Percentiles rank a stretch among this genome's conserved stretches.
Evolutionary conservation across 108 stramenopile species (phyloP).

Genomic region (Discostella pseudostelligera): DNA sequence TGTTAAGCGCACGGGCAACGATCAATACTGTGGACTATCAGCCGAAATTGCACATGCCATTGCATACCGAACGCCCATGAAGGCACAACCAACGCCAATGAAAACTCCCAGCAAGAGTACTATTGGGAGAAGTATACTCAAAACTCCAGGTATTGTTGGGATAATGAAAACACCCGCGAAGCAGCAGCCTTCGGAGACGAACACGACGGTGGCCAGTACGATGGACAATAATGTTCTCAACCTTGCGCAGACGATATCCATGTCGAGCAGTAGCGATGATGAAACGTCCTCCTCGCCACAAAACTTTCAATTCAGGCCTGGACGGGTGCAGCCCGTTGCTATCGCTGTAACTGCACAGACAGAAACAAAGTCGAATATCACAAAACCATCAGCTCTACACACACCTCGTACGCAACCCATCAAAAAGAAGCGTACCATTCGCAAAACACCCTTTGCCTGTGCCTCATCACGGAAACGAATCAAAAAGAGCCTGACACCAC

Average conservation of each 20-base stretch:
- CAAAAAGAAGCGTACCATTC: conserved; percentile 5
- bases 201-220: too few species aligned
- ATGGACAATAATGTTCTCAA: not conserved
- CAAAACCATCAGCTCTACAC: too few species aligned
- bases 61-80: conserved; percentile 9
- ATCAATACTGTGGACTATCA: conserved; percentile 35
- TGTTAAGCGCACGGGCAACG: conserved; percentile 6
- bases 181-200: too few species aligned
- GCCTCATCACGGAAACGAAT: conserved; percentile 22
- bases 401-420: conserved; percentile 20
- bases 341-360: too few species aligned
- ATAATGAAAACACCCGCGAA: too few species aligned
- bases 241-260: not conserved
- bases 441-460: conserved; percentile 9
- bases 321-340: too few species aligned
- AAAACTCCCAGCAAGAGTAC: conserved; percentile 13
- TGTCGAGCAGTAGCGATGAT: not conserved
- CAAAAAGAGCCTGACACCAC: conserved; percentile 37
- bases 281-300: too few species aligned
- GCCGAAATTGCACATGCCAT: conserved; percentile 25
- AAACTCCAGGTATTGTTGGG: not conserved
- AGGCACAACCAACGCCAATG: not conserved
- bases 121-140: not conserved
- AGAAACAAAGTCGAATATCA: too few species aligned
- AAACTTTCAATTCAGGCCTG: too few species aligned